Conservation (phyloP, 495 filamentous ascomycete species). For the Cenococcum geophilum region DNA sequence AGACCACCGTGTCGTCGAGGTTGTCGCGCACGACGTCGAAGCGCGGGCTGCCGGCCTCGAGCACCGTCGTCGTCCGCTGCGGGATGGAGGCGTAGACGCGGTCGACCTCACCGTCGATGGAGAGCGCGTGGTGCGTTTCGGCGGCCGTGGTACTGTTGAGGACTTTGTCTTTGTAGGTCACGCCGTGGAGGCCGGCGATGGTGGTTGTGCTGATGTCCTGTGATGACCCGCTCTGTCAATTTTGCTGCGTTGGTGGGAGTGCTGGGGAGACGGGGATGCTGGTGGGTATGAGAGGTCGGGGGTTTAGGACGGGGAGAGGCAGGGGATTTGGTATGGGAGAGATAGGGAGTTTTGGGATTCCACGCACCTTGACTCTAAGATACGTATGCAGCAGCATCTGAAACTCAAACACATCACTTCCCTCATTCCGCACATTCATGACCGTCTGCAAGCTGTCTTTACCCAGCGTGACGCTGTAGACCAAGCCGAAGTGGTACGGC, state of each 20-base stretch:
- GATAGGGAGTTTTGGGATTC: background rate
- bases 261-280: background rate
- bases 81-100: constrained; percentile 57
- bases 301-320: background rate
- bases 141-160: constrained; percentile 52
- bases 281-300: background rate
- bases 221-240: background rate
- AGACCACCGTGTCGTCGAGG: constrained; percentile 81
- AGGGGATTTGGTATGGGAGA: background rate
- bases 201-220: constrained; percentile 57
- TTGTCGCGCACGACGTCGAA: constrained; percentile 74
- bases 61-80: constrained; percentile 51
- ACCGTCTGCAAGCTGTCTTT: constrained; percentile 70
- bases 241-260: no score
- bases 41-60: constrained; percentile 53
- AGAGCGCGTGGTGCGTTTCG: constrained; percentile 48
- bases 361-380: constrained; percentile 66
- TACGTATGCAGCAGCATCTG: constrained; percentile 92
- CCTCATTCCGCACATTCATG: constrained; percentile 82
- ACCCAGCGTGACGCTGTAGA: constrained; percentile 84
- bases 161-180: constrained; percentile 77
- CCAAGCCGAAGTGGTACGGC: constrained; percentile 79
- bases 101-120: constrained; percentile 71
- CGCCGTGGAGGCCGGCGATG: constrained; percentile 65
- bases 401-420: constrained; percentile 74